Percentiles rank a stretch among this genome's conserved stretches.
Evolutionary conservation across 176 grass and related monocot species (phyloP).

Genomic region (Ensete ventricosum): DNA sequence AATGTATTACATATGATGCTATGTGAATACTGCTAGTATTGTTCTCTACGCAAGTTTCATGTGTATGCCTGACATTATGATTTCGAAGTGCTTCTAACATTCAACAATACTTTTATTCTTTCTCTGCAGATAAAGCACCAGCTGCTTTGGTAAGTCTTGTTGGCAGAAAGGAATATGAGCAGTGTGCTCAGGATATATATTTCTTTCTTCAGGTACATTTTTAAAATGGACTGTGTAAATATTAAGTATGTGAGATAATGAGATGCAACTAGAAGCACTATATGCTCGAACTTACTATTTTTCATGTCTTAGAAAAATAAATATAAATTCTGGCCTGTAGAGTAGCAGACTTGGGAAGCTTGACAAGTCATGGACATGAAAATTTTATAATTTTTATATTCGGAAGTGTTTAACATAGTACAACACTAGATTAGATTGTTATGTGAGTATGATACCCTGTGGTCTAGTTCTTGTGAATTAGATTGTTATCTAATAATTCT

Average conservation of each 20-base stretch:
- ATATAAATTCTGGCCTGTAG: neutral
- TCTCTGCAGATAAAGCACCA: slow-evolving; percentile 68
- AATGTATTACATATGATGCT: no score
- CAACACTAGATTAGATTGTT: neutral
- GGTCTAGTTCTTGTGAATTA: neutral
- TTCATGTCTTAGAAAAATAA: neutral
- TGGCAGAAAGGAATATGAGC: slow-evolving; percentile 92
- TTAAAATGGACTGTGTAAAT: neutral
- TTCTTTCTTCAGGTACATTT: slow-evolving; percentile 88
- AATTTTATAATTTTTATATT: neutral
- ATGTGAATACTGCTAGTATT: no score
- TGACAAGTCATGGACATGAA: neutral
- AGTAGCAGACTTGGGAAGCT: neutral
- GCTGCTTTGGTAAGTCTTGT: slow-evolving; percentile 72
- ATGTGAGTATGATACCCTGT: neutral
- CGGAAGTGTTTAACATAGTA: neutral
- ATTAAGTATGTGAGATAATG: neutral
- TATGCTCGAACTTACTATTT: neutral
- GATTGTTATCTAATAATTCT: neutral
- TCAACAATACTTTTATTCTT: neutral
- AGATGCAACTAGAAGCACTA: neutral
- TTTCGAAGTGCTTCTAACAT: neutral
- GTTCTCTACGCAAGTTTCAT: no score
- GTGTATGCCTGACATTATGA: no score
- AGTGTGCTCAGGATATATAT: slow-evolving; percentile 81